Evolutionary conservation across 176 grass and related monocot genomes (phyloP).

Genomic region (Juncus effusus): DNA sequence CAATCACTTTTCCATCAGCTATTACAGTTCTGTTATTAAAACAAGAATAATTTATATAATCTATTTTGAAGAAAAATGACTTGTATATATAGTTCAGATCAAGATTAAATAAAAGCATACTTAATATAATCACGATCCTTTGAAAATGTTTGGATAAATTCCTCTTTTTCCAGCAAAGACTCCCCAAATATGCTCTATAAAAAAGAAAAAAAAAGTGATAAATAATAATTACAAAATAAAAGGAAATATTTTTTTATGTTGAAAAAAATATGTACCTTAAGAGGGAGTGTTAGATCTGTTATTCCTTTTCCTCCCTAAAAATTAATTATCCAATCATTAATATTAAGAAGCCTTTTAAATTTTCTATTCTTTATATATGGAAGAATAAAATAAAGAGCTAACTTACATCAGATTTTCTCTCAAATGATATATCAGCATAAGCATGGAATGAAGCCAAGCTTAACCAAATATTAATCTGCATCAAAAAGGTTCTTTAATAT

Average conservation of each 20-base stretch:
- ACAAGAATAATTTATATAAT: slow-evolving; percentile 6
- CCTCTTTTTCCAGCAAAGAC: slow-evolving; percentile 70
- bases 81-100: neutral
- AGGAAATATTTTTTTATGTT: neutral
- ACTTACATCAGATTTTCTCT: slow-evolving; percentile 71
- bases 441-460: slow-evolving; percentile 75
- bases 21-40: slow-evolving; percentile 27
- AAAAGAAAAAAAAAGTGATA: slow-evolving; percentile 28
- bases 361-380: neutral
- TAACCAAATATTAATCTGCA: slow-evolving; percentile 92
- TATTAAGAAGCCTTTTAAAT: neutral
- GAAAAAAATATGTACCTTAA: slow-evolving; percentile 50
- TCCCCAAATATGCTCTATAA: slow-evolving; percentile 83
- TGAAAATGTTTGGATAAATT: slow-evolving; percentile 78
- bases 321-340: slow-evolving; percentile 29
- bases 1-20: slow-evolving; percentile 27
- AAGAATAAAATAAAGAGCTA: slow-evolving; percentile 2
- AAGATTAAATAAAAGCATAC: slow-evolving; percentile 16
- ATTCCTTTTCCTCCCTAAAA: slow-evolving; percentile 82
- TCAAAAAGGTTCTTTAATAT: slow-evolving; percentile 9
- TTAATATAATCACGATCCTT: slow-evolving; percentile 58
- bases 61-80: slow-evolving; percentile 10
- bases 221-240: slow-evolving; percentile 9
- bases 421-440: slow-evolving; percentile 68
- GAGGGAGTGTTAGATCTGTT: slow-evolving; percentile 59